Conservation (phyloP, 805 yeast species). For the Wickerhamiella brachini region DNA sequence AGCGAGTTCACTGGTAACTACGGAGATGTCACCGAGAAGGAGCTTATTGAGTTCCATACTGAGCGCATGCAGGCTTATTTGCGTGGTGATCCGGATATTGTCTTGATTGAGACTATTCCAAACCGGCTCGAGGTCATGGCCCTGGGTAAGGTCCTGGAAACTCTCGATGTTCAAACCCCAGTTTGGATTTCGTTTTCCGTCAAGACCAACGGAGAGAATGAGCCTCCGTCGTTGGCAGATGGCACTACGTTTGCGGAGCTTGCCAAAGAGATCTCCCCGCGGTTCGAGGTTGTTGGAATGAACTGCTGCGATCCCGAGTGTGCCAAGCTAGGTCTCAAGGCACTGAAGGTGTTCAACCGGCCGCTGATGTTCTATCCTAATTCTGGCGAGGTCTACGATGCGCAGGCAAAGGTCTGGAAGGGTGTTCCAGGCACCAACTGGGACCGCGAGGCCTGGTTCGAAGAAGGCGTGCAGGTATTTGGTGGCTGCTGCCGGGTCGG, state of each 20-base stretch:
- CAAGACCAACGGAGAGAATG: conserved; percentile 19
- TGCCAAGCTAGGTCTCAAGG: conserved; percentile 30
- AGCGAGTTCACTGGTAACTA: conserved; percentile 66
- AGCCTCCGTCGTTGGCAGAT: conserved; percentile 30
- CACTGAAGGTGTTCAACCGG: conserved; percentile 18
- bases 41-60: conserved; percentile 37
- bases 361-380: conserved; percentile 58
- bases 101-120: conserved; percentile 67
- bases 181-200: conserved; percentile 39
- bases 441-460: conserved; percentile 28
- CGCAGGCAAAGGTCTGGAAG: conserved; percentile 32
- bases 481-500: conserved; percentile 72
- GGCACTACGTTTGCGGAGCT: conserved; percentile 32
- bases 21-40: conserved; percentile 27
- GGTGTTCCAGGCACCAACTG: conserved; percentile 1
- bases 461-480: conserved; percentile 34
- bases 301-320: conserved; percentile 46
- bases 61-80: conserved; percentile 31
- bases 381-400: conserved; percentile 55
- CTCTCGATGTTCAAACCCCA: conserved; percentile 20
- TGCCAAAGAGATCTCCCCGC: conserved; percentile 22
- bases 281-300: conserved; percentile 39
- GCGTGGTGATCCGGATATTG: conserved; percentile 31
- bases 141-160: conserved; percentile 30
- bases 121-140: conserved; percentile 41